These are phyloP conservation scores for Leccinellum rugosiceps DNA, from an alignment of 768 basidiomycete species.

Conservation along the genomic window DNA sequence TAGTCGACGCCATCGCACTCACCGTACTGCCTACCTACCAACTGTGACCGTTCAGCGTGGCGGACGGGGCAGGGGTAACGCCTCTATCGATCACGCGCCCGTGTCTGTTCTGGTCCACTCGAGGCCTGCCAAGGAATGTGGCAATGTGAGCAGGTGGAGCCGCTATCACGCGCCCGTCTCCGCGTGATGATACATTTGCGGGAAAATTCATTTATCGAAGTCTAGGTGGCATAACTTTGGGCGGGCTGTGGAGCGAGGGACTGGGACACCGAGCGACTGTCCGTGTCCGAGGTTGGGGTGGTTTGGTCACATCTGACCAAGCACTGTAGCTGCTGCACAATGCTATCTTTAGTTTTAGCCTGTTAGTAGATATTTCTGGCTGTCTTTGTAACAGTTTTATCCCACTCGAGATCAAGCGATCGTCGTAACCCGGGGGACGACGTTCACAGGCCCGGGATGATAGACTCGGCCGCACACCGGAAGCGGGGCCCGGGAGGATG, in stretches of 20 bases:
- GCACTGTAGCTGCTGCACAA: neutral
- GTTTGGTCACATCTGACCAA: neutral
- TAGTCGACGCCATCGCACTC: neutral
- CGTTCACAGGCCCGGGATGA: neutral
- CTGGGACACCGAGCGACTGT: no score
- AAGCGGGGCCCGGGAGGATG: no score
- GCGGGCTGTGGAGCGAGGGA: no score
- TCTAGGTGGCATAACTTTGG: no score
- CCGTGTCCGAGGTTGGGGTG: no score
- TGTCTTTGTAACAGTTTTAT: neutral
- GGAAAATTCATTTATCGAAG: neutral
- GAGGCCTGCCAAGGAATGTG: neutral
- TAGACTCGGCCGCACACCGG: no score
- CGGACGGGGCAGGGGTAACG: neutral
- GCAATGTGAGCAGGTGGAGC: neutral
- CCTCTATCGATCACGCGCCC: neutral
- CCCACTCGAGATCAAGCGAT: neutral
- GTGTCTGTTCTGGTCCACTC: neutral
- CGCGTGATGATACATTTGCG: neutral
- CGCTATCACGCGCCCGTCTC: neutral
- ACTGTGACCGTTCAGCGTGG: neutral
- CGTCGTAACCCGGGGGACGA: neutral
- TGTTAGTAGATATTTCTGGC: neutral
- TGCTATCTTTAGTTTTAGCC: neutral
- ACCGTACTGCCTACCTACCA: neutral